These are phyloP conservation scores for Xerophyta viscosa DNA, from an alignment of 106 monocot genomes.

Conservation along the genomic window DNA sequence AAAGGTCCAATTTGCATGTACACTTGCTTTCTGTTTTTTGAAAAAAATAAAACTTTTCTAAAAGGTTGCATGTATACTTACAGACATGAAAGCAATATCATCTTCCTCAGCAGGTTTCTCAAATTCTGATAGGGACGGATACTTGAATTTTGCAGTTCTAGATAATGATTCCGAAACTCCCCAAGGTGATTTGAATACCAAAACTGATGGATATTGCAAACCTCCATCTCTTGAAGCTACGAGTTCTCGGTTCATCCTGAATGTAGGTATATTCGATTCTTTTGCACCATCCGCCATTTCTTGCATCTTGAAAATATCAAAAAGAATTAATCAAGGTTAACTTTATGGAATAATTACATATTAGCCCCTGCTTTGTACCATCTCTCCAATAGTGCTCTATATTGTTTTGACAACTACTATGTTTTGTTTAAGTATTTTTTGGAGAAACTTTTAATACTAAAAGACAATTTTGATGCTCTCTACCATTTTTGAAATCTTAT, in stretches of 20 bases:
- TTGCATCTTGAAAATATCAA: constrained; percentile 23
- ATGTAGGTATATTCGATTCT: constrained; percentile 60
- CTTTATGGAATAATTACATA: too few species aligned
- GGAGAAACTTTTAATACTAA: too few species aligned
- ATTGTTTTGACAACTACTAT: too few species aligned
- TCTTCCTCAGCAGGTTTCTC: constrained; percentile 55
- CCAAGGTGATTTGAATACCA: constrained; percentile 82
- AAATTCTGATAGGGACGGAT: constrained; percentile 33
- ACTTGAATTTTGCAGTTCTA: constrained; percentile 37
- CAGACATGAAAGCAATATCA: constrained; percentile 90
- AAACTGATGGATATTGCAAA: constrained; percentile 73
- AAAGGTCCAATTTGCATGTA: neutral
- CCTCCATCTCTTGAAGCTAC: constrained; percentile 77
- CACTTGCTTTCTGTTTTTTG: too few species aligned
- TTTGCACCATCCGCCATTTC: constrained; percentile 78
- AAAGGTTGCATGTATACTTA: constrained; percentile 13
- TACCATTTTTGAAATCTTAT: too few species aligned
- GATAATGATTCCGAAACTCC: constrained; percentile 13
- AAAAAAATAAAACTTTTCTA: too few species aligned
- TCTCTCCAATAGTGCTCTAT: too few species aligned
- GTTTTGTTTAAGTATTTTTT: too few species aligned
- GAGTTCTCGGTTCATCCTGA: constrained; percentile 50
- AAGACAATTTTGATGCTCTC: too few species aligned
- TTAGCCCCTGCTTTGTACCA: too few species aligned
- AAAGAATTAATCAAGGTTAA: too few species aligned